phyloP scores from a whole-genome alignment of 306 rosid species.

The Quercus gilva region DNA sequence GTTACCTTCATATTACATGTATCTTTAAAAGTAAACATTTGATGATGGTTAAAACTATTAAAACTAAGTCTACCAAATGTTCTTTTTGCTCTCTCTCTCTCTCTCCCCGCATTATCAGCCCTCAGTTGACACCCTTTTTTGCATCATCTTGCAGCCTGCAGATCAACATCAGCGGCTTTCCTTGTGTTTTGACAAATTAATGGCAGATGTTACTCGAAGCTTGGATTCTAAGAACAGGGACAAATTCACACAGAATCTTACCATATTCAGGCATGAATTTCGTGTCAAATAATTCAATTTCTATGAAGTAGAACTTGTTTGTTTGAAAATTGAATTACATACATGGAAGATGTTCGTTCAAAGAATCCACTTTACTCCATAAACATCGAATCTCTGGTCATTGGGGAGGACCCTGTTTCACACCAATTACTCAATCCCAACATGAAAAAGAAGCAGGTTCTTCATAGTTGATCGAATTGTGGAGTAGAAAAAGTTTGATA shows the following conservation, averaged over 20 bases:
- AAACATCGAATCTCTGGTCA: background rate
- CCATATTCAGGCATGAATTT: slow-evolving; percentile 55
- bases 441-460: slow-evolving; percentile 1
- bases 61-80: background rate
- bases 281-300: slow-evolving; percentile 39
- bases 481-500: slow-evolving; percentile 4
- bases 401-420: background rate
- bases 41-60: background rate
- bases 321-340: background rate
- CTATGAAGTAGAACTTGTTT: background rate
- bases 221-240: slow-evolving; percentile 63
- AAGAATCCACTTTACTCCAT: background rate
- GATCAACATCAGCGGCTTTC: slow-evolving; percentile 60
- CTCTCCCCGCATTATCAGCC: background rate
- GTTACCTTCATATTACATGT: background rate
- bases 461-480: slow-evolving; percentile 10
- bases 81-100: too few relatives aligned
- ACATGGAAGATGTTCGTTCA: background rate
- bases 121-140: background rate
- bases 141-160: slow-evolving; percentile 38
- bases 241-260: slow-evolving; percentile 60
- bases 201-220: slow-evolving; percentile 60
- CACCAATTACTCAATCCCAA: background rate
- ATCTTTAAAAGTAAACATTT: background rate
- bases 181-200: slow-evolving; percentile 55